Evolutionary conservation across 495 filamentous ascomycete genomes (phyloP).

Genomic region (Podospora conica): DNA sequence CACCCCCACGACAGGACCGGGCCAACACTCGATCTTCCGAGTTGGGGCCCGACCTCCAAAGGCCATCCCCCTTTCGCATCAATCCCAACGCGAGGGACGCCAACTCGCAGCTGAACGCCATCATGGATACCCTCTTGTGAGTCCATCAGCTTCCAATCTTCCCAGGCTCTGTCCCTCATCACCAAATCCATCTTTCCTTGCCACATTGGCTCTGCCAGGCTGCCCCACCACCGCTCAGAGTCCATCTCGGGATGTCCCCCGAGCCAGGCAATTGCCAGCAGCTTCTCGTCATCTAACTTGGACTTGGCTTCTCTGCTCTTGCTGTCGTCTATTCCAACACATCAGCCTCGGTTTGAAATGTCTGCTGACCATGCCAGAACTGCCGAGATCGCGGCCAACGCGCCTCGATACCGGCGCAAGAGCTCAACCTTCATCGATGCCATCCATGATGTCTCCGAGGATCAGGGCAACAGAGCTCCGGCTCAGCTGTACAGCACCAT

Average conservation of each 20-base stretch:
- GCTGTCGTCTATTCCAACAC: background rate
- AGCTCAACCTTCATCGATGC: slow-evolving; percentile 96
- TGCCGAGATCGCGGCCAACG: slow-evolving; percentile 80
- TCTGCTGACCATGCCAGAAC: slow-evolving; percentile 47
- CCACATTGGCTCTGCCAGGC: background rate
- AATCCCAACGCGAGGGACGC: background rate
- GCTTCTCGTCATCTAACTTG: background rate
- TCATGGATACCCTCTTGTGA: slow-evolving; percentile 79
- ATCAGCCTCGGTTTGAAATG: background rate
- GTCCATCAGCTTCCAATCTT: slow-evolving; percentile 24
- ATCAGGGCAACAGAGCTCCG: slow-evolving; percentile 72
- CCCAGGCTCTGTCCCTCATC: background rate
- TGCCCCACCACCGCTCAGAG: background rate
- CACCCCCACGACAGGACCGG: background rate
- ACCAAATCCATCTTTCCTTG: background rate
- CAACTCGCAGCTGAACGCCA: background rate
- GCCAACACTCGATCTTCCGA: background rate
- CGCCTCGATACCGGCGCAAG: slow-evolving; percentile 72
- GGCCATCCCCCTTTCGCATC: background rate
- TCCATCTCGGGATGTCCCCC: background rate
- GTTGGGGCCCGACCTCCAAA: background rate
- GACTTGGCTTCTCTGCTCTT: background rate
- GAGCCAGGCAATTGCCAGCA: background rate
- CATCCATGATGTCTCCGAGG: slow-evolving; percentile 87
- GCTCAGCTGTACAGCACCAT: slow-evolving; percentile 98